Base-by-base conservation (phyloP, 352 stramenopile species). In the Pythium grandisporangium region DNA sequence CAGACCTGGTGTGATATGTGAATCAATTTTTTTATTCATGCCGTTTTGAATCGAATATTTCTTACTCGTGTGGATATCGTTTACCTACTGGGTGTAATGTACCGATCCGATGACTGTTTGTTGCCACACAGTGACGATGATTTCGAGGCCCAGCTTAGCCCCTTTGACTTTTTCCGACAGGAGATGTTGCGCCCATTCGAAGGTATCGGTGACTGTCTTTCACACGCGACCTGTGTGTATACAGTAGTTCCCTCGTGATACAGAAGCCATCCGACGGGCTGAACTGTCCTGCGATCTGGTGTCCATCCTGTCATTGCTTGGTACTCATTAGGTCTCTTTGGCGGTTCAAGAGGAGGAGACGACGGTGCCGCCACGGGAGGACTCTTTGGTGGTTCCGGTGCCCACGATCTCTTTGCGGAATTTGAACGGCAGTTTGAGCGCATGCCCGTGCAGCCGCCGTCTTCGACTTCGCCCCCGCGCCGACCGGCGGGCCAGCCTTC, bases 181-280 rank as follows among this genome's bases (percentile, higher is more conserved):
- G 75, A 89, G 47, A 86, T 89, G 71, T 53, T 89, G 37, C 75
- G 75, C 43, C 75, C 75, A 5, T 89, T 89, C 48, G 75, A 85
- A 61, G 66, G 75, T 84, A 39, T n/a, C n/a, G n/a, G n/a, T n/a
- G 14, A 35, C 37, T 7, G 2, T 38, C 17, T 35, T 37, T 37
- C 29, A 42, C 4, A 16, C 35, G 11, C 5, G 20, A 8, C 12
- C 17, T 23, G 33, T 37, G 19, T 21, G 14, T n/a, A n/a, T n/a
- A n/a, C n/a, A n/a, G n/a, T n/a, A n/a, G n/a, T n/a, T n/a, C n/a
- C n/a, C n/a, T n/a, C n/a, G n/a, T n/a, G n/a, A n/a, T n/a, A n/a
- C n/a, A n/a, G n/a, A n/a, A n/a, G n/a, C n/a, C n/a, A n/a, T n/a
- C n/a, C n/a, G n/a, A n/a, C n/a, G n/a, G n/a, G n/a, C n/a, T n/a